Evolutionary conservation across 2,329 filamentous ascomycete species (phyloP), one percentile per base, ranked within the genome.

Genomic region (Pseudocercospora macadamiae): DNA sequence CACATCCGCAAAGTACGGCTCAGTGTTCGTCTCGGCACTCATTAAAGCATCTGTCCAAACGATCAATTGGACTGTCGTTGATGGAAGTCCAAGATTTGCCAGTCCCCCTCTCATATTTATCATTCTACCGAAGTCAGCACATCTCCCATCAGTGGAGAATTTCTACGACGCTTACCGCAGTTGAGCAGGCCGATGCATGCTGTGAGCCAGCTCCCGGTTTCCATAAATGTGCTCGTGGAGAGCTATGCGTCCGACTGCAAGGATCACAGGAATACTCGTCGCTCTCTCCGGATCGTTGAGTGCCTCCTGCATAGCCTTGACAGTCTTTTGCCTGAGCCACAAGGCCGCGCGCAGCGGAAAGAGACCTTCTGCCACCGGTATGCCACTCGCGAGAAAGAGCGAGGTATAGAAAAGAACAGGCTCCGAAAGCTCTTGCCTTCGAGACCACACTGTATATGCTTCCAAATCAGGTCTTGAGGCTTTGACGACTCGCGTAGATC

Each of bases 171-270:
- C 47, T 48, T 39, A 61, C 55, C 60, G 49, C 48, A 56, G 34
- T 47, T 66, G 65, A 7, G 62, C 64, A 19, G 63, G 59, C 4
- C 64, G 56, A 52, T 68, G 64, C 23, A 66, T 61, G 2, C 47
- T 53, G 39, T 65, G 57, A 5, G 65, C 62, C 1, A 64, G 55
- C 32, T 53, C 49, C 9, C 64, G 54, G 45, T 63, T 64, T 14
- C 65, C 65, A 32, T 68, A 68, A 28, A 66, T 65, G 42, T 65
- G 60, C 55, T 68, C 65, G 44, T 68, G 65, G 9, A 68, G 39
- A 10, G 65, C 65, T 4, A 68, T 65, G 3, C 64, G 61, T n/a
- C 65, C 65, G 7, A 68, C 65, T 7, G 64, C 65, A 8, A 66
- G 62, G 23, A 68, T 68, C 19, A 68, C 54, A 1, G 64, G 62